phyloP scores from a whole-genome alignment of 129 eudicot species.

The Flaveria trinervia region DNA sequence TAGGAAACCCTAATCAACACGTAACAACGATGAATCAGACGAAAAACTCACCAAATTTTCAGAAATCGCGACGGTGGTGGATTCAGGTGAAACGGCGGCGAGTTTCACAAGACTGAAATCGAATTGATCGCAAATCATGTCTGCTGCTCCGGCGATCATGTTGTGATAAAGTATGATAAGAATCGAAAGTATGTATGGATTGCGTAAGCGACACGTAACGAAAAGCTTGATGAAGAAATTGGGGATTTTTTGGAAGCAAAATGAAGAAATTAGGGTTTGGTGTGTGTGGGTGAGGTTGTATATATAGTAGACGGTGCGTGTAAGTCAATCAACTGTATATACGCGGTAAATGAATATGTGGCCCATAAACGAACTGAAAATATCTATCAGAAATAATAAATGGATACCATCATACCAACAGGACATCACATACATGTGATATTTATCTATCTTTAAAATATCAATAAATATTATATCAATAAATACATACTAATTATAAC shows the following conservation, averaged over 20 bases:
- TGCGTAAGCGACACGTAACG: neutral
- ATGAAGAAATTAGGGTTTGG: slow-evolving; percentile 27
- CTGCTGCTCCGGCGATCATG: slow-evolving; percentile 69
- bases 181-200: neutral
- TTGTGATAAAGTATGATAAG: slow-evolving; percentile 31
- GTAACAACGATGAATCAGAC: neutral
- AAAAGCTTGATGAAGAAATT: slow-evolving; percentile 9
- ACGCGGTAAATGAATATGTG: slow-evolving; percentile 24
- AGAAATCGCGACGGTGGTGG: slow-evolving; percentile 37
- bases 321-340: neutral
- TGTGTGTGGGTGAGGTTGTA: neutral
- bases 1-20: neutral
- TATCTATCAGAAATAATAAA: neutral
- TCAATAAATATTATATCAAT: neutral
- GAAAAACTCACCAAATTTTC: slow-evolving; percentile 48
- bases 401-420: neutral
- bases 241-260: neutral
- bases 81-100: slow-evolving; percentile 29
- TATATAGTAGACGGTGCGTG: slow-evolving; percentile 25
- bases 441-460: neutral
- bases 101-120: slow-evolving; percentile 32
- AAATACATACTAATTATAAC: too few relatives aligned
- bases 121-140: slow-evolving; percentile 49
- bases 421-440: neutral
- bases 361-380: neutral